Evolutionary conservation across 108 stramenopile species (phyloP).

Genomic region (Asterionellopsis glacialis): DNA sequence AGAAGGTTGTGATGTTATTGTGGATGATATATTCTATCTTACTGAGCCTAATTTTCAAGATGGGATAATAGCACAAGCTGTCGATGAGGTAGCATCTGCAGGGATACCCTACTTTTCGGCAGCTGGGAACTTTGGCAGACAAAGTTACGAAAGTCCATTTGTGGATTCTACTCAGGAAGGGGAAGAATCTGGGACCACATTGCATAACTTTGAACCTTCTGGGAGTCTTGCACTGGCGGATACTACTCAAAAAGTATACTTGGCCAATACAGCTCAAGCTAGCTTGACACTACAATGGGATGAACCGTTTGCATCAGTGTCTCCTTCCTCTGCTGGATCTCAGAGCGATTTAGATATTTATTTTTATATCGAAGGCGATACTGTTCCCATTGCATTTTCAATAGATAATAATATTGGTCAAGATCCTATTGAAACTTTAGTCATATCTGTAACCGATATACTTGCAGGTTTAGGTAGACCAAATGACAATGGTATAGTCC

Average conservation of each 20-base stretch:
- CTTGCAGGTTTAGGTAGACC: neutral
- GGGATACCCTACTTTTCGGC: conserved; percentile 23
- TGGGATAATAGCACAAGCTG: conserved; percentile 13
- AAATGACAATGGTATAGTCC: neutral
- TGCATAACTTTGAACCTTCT: too few relatives aligned
- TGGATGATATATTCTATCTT: conserved; percentile 11
- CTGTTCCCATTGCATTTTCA: neutral
- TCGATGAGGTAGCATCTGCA: neutral
- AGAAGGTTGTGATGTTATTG: conserved; percentile 15
- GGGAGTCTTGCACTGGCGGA: neutral
- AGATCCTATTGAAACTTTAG: neutral
- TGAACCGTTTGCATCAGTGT: conserved; percentile 13
- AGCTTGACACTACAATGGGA: conserved; percentile 10
- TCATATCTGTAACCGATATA: neutral
- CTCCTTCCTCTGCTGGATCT: conserved; percentile 5
- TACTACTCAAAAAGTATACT: neutral
- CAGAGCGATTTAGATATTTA: conserved; percentile 16
- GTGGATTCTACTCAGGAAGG: neutral
- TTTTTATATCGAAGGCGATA: neutral
- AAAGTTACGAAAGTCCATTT: conserved; percentile 8
- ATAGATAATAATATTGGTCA: neutral
- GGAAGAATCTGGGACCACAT: too few relatives aligned
- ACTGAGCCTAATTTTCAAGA: conserved; percentile 15
- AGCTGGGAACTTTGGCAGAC: conserved; percentile 14
- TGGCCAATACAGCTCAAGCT: neutral